Base-by-base conservation (phyloP, 805 yeast genomes). In the Nakazawaea ishiwadae region DNA sequence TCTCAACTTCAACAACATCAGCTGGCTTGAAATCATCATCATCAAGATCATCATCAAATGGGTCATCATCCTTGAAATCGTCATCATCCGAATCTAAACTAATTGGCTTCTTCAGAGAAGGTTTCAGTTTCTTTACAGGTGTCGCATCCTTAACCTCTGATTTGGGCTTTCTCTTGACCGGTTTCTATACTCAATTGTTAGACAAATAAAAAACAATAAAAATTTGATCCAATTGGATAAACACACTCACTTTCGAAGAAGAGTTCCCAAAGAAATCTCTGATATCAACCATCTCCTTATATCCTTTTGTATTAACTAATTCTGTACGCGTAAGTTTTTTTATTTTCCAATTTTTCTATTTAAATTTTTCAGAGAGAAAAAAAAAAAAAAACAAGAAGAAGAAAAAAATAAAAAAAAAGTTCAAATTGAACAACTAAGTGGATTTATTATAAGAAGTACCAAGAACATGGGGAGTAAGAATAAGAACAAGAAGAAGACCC, bases 231-330 rank as follows among this genome's bases (percentile, higher is more conserved):
- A n/a, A n/a, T n/a, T n/a, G n/a, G n/a, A n/a, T n/a, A n/a, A n/a
- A n/a, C n/a, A 26, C 28, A 36, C 49, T 49, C 17, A 38, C 45
- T 20, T 37, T 44, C 18, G 51, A 5, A 4, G 31, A 9, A 8
- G 41, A 17, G 14, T 39, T 51, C 9, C 65, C 63, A 44, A 68
- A 67, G 52, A 65, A 68, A 38, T 65, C 66, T 19, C 63, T 54
- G 44, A 68, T 66, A 49, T 64, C 65, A 31, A 64, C 69, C 70
- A 63, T 64, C 31, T 24, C n/a, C 14, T 5, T 23, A 12, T n/a
- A n/a, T n/a, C n/a, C n/a, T n/a, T n/a, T n/a, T n/a, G n/a, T n/a
- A n/a, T 21, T 24, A 4, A 5, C 31, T n/a, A 19, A 4, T 24
- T 24, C 27, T 10, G 12, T 10, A 24, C 27, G 27, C 27, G 27